Evolutionary conservation across 2,329 filamentous ascomycete species (phyloP).

Genomic region (Nectriaceae sp.): DNA sequence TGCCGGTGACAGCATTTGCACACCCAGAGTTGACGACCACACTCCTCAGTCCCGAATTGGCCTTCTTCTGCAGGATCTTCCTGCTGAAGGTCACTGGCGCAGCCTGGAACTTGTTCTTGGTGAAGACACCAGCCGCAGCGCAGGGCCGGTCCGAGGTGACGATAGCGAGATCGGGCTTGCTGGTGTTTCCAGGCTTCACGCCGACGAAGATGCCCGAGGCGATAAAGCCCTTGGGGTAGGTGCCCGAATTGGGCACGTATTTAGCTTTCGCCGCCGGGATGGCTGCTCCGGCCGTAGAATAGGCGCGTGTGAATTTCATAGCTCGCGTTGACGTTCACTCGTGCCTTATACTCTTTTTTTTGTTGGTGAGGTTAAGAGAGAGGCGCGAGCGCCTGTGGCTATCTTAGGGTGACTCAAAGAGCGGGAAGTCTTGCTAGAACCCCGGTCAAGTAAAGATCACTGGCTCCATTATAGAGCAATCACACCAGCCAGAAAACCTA

Average conservation of each 20-base stretch:
- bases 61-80: conserved; percentile 66
- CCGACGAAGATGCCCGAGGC: conserved; percentile 88
- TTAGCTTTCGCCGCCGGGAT: conserved; percentile 83
- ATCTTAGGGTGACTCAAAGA: no score
- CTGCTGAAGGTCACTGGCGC: conserved; percentile 88
- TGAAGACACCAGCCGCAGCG: conserved; percentile 89
- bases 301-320: conserved; percentile 39
- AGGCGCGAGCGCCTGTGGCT: no score
- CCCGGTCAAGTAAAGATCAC: no score
- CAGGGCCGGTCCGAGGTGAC: conserved; percentile 86
- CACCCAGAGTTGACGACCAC: conserved; percentile 95
- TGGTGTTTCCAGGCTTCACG: conserved; percentile 90
- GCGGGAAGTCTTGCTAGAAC: no score
- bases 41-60: conserved; percentile 71
- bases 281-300: conserved; percentile 31
- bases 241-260: conserved; percentile 82
- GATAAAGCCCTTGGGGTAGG: conserved; percentile 87
- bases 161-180: conserved; percentile 86
- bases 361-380: no score
- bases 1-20: conserved; percentile 95
- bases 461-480: no score
- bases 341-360: no score
- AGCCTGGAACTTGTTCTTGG: conserved; percentile 97
- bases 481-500: no score
- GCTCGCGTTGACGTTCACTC: conserved; percentile 11